Base-by-base conservation (phyloP, 2,329 filamentous ascomycete genomes). In the Colletotrichum sojae region DNA sequence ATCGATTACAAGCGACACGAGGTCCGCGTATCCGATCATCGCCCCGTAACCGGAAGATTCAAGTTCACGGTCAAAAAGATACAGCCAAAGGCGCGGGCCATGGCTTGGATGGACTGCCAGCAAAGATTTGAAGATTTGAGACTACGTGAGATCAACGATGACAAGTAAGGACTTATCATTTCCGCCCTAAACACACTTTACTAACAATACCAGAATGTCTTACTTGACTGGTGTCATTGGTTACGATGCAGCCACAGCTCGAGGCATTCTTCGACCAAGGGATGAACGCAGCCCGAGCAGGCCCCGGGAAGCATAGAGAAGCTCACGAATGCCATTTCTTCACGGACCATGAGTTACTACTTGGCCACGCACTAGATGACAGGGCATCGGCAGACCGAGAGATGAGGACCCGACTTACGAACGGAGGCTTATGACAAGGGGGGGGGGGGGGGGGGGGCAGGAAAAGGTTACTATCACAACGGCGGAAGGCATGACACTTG, bases 1-100 rank as follows among this genome's bases (percentile, higher is more conserved):
- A 82, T 94, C 56, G 93, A 97, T 72, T 99, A 99, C 80, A 86
- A 88, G 57, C 85, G 96, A 56, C 95, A 98, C 81, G 96, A 98
- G 79, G 92, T 98, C 40, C 88, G 91, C 69, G 93, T 95, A 5
- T 97, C 94, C 39, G 96, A 99, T 78, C 96, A 99, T 80, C 87
- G 96, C 72, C 96, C 96, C 10, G 96, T 99, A 36, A 97, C 92
- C 71, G 96, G 93, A 1, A 85, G 85, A 43, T 97, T 99, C 82
- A 90, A 89, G 76, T 88, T 98, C 62, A 89, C 92, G 60, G 87
- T 98, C 69, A 99, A 98, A 84, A 93, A 89, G 18, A 91, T 98
- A 40, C 88, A 91, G 70, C 85, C 89, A 6, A 87, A 89, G 74
- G 87, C 89, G 76, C 88, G 94, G 71, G 88, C 88, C 1, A 79